Conservation (phyloP, 345 rosid species). For the Brassica rapa region DNA sequence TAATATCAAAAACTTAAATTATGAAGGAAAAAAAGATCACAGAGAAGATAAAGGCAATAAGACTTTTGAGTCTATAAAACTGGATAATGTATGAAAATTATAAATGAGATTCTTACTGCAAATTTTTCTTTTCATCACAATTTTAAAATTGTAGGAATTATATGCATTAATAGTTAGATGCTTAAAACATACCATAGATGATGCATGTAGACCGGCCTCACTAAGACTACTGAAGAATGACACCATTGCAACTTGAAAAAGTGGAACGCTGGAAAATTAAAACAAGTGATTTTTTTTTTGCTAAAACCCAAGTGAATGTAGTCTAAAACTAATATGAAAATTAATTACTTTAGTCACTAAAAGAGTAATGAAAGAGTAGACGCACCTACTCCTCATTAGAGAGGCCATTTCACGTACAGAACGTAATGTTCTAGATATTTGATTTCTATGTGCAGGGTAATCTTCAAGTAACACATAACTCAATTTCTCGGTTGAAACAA, state of each 20-base stretch:
- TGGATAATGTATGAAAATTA: background rate
- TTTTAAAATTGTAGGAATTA: background rate
- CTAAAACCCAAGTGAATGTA: background rate
- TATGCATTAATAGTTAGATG: background rate
- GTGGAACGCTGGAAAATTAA: conserved; percentile 55
- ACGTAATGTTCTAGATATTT: conserved; percentile 48
- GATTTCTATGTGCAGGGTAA: conserved; percentile 26
- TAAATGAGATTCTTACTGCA: background rate
- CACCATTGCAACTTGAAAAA: conserved; percentile 73
- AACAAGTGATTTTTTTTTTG: background rate
- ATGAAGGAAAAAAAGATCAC: background rate
- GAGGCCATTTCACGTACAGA: conserved; percentile 55
- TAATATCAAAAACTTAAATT: background rate
- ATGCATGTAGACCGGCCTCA: conserved; percentile 74
- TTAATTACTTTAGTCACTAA: background rate
- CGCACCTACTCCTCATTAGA: conserved; percentile 72
- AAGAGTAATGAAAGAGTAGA: background rate
- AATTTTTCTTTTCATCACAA: background rate
- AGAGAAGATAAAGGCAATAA: background rate
- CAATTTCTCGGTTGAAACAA: conserved; percentile 42
- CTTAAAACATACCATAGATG: conserved; percentile 56
- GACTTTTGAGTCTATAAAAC: background rate
- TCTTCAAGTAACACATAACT: conserved; percentile 30
- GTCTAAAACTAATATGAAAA: background rate
- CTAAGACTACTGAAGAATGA: conserved; percentile 73